A percentile compares a stretch with the other conserved stretches of the same genome.
Evolutionary conservation across 2,329 filamentous ascomycete genomes (phyloP).

Genomic region (Fusarium piperis): DNA sequence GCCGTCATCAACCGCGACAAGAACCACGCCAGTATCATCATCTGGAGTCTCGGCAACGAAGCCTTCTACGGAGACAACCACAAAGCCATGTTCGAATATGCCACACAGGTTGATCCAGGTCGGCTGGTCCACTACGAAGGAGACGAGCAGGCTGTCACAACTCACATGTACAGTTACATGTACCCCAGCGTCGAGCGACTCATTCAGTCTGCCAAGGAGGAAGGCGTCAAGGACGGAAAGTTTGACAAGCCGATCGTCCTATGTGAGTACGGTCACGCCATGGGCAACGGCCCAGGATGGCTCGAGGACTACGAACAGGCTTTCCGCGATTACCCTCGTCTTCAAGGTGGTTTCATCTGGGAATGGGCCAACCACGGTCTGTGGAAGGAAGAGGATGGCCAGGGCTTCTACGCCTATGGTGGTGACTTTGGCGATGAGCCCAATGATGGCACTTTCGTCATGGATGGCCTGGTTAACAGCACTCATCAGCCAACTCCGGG

Average conservation of each 20-base stretch:
- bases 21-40: slow-evolving; percentile 75
- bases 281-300: slow-evolving; percentile 79
- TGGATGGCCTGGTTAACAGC: slow-evolving; percentile 67
- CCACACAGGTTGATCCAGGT: slow-evolving; percentile 65
- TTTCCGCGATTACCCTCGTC: slow-evolving; percentile 67
- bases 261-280: slow-evolving; percentile 70
- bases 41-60: slow-evolving; percentile 80
- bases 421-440: slow-evolving; percentile 70
- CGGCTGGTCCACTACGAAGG: slow-evolving; percentile 74
- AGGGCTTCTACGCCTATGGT: slow-evolving; percentile 65
- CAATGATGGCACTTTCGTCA: slow-evolving; percentile 69
- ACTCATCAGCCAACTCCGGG: slow-evolving; percentile 66
- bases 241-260: slow-evolving; percentile 68
- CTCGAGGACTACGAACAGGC: slow-evolving; percentile 74
- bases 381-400: slow-evolving; percentile 60
- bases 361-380: slow-evolving; percentile 73
- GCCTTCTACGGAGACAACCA: slow-evolving; percentile 77
- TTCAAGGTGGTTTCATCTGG: slow-evolving; percentile 76
- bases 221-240: slow-evolving; percentile 55
- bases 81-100: slow-evolving; percentile 72
- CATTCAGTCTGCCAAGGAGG: slow-evolving; percentile 54
- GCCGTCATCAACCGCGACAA: slow-evolving; percentile 75
- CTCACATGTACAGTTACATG: slow-evolving; percentile 76
- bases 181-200: slow-evolving; percentile 66
- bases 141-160: slow-evolving; percentile 65